These are phyloP conservation scores for Colletotrichum sp. DNA, from an alignment of 2,329 filamentous ascomycete species.

Conservation along the genomic window DNA sequence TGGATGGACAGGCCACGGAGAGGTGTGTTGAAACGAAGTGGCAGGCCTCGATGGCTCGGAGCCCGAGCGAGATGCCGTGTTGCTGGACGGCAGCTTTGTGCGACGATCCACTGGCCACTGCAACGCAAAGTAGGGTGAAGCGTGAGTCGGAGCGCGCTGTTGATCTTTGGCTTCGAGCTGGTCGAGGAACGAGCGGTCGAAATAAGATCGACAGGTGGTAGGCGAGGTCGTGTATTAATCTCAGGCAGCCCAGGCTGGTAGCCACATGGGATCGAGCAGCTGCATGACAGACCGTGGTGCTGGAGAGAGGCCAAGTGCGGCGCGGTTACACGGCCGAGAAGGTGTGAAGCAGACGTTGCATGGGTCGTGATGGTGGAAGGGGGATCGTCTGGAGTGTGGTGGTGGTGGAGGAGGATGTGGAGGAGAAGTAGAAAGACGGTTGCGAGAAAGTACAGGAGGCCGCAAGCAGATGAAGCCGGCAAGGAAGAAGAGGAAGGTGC, in stretches of 20 bases:
- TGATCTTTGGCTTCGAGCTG: background rate
- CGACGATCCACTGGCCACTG: conserved; percentile 9
- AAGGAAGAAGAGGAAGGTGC: background rate
- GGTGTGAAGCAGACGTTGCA: background rate
- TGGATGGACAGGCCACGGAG: background rate
- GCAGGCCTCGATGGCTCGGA: background rate
- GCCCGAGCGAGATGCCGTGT: background rate
- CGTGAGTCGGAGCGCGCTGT: background rate
- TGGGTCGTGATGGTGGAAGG: background rate
- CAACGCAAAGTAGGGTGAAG: background rate
- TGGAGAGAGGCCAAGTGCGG: background rate
- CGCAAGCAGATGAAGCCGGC: background rate
- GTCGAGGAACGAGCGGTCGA: background rate
- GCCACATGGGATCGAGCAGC: background rate
- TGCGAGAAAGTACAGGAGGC: background rate
- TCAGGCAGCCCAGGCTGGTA: conserved; percentile 9
- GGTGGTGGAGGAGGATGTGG: background rate
- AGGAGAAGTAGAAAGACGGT: background rate
- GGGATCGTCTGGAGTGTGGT: background rate
- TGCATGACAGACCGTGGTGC: conserved; percentile 4
- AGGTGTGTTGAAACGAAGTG: background rate
- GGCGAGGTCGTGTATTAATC: conserved; percentile 14
- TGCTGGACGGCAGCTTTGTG: background rate
- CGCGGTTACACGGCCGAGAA: conserved; percentile 11
- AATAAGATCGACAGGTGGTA: background rate